Base-by-base conservation (phyloP, 1,284 basidiomycete species). In the Puccinia polysora region DNA sequence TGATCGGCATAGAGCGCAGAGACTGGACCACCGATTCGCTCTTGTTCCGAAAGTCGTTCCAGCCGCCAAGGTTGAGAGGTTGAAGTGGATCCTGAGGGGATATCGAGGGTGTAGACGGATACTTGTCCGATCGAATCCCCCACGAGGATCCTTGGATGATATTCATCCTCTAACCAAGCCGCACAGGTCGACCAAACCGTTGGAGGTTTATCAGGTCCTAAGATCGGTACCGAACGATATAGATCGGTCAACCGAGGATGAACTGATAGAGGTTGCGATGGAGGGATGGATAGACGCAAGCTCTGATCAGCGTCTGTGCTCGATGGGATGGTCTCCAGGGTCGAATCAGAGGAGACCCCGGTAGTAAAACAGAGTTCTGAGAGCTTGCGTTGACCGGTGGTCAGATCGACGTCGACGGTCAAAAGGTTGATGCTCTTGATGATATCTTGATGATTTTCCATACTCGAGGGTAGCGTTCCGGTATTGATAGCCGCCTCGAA, bases 1-100 rank as follows among this genome's bases (percentile, higher is more conserved):
- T 53, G 49, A 65, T 65, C 64, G 47, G 50, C 64, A 43, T 65
- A 65, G 20, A 65, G 38, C 1, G 64, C 64, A n/a, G 34, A 65
- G 50, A 65, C 14, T 34, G 64, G 64, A 23, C 64, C 64, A 14
- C 23, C 50, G 28, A 65, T 30, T 23, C 15, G 25, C 32, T 65
- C 64, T 50, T 23, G 12, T 28, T 65, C 50, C 23, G 52, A 47
- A 43, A 55, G 52, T 4, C 64, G 64, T 34, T 53, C 64, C 36
- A 65, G 36, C 18, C 40, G 52, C 64, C 64, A 65, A 32, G 1
- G 20, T 65, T 65, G 20, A 23, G 12, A 7, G 18, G 32, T 12
- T 32, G 50, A 20, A 25, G 52, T 18, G 43, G 5, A 28, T 15
- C 15, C 28, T 25, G 62, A 60, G 18, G 15, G 23, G 12, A 30